phyloP scores from a whole-genome alignment of 2,329 filamentous ascomycete species.

The Botrytis squamosa region DNA sequence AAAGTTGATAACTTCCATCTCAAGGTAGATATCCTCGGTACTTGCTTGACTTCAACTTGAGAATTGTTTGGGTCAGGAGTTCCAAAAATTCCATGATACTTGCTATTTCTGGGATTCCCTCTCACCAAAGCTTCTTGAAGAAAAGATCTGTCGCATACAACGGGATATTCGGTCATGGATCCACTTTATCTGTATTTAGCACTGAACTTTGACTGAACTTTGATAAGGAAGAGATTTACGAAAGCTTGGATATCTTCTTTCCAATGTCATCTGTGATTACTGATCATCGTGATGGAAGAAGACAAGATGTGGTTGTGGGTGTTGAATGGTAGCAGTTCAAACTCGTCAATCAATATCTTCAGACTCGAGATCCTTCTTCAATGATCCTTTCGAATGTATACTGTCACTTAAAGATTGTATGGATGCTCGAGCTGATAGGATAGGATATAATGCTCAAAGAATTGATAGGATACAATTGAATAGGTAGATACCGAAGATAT shows the following conservation, averaged over 20 bases:
- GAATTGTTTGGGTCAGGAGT: neutral
- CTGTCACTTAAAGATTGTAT: neutral
- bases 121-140: neutral
- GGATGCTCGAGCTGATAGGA: neutral
- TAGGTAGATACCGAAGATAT: too few species aligned
- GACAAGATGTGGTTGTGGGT: neutral
- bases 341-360: neutral
- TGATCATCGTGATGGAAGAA: neutral
- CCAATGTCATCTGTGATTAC: neutral
- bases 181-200: neutral
- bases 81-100: neutral
- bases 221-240: neutral
- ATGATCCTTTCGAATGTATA: neutral
- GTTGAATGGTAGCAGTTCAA: neutral
- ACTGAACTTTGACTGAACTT: neutral
- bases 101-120: neutral
- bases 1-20: neutral
- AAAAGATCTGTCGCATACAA: neutral
- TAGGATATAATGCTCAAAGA: neutral
- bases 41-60: neutral
- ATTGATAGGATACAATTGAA: neutral
- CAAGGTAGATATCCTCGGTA: neutral
- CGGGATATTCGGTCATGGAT: neutral
- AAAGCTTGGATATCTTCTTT: neutral
- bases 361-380: neutral